These are phyloP conservation scores for Colletotrichum tamarilloi DNA, from an alignment of 2,329 filamentous ascomycete genomes.

Conservation along the genomic window DNA sequence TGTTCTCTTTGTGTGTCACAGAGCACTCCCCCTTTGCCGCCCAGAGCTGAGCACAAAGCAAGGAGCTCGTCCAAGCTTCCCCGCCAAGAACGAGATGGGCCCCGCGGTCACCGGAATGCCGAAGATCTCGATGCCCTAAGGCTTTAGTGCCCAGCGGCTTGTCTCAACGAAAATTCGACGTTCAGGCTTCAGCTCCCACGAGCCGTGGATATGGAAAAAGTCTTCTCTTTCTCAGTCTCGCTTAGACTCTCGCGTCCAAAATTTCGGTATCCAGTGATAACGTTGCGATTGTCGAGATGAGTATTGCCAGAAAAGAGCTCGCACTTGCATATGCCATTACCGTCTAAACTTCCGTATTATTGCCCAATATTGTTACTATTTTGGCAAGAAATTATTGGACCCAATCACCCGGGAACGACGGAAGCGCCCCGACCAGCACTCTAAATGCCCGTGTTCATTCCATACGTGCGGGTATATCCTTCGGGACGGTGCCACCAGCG, in stretches of 20 bases:
- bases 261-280: background rate
- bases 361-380: background rate
- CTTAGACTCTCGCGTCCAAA: background rate
- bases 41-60: background rate
- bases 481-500: background rate
- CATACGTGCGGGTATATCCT: background rate
- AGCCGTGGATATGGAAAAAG: no score
- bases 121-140: background rate
- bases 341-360: background rate
- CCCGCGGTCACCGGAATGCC: background rate
- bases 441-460: background rate
- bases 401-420: background rate
- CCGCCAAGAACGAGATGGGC: background rate
- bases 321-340: background rate
- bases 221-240: background rate
- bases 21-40: background rate
- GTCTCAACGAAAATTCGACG: background rate
- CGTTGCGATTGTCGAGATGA: background rate
- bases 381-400: background rate
- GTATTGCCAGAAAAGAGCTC: background rate
- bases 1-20: background rate
- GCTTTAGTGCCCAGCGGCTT: background rate
- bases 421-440: conserved; percentile 10
- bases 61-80: background rate
- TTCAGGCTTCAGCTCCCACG: background rate